Conservation (phyloP, 1,284 basidiomycete genomes). For the Bondarzewia mesenterica region DNA sequence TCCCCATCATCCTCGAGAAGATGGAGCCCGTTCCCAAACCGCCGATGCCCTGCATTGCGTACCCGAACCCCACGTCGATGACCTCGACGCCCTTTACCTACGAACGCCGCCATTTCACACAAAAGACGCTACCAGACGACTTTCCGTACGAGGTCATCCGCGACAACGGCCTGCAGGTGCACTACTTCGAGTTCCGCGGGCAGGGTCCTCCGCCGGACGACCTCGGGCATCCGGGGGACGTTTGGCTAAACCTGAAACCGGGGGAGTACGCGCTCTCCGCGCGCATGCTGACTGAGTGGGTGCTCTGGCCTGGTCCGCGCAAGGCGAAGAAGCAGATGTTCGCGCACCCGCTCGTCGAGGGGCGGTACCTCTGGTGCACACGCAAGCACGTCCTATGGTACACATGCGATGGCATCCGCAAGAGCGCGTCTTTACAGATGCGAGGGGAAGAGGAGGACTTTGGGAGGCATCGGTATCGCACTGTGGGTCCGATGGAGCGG, state of each 20-base stretch:
- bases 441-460: slow-evolving; percentile 17
- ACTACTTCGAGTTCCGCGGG: slow-evolving; percentile 15
- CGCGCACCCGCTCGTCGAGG: slow-evolving; percentile 15
- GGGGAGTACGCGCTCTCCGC: slow-evolving; percentile 13
- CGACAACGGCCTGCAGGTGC: slow-evolving; percentile 15
- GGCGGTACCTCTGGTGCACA: slow-evolving; percentile 16
- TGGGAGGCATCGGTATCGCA: slow-evolving; percentile 11
- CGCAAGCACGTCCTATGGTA: slow-evolving; percentile 16
- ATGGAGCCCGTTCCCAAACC: slow-evolving; percentile 10
- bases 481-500: slow-evolving; percentile 13
- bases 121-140: slow-evolving; percentile 12
- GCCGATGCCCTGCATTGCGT: slow-evolving; percentile 11
- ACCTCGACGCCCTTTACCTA: slow-evolving; percentile 10
- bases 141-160: slow-evolving; percentile 14
- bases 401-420: slow-evolving; percentile 16
- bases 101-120: slow-evolving; percentile 14
- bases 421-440: slow-evolving; percentile 15
- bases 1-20: background rate
- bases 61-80: slow-evolving; percentile 11
- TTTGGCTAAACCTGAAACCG: slow-evolving; percentile 12
- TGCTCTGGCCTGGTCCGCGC: slow-evolving; percentile 14
- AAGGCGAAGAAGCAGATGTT: slow-evolving; percentile 17
- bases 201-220: slow-evolving; percentile 12
- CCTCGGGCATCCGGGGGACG: slow-evolving; percentile 13
- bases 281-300: slow-evolving; percentile 9